phyloP scores from a whole-genome alignment of 305 asterid genomes.

The Solanum hybrid region DNA sequence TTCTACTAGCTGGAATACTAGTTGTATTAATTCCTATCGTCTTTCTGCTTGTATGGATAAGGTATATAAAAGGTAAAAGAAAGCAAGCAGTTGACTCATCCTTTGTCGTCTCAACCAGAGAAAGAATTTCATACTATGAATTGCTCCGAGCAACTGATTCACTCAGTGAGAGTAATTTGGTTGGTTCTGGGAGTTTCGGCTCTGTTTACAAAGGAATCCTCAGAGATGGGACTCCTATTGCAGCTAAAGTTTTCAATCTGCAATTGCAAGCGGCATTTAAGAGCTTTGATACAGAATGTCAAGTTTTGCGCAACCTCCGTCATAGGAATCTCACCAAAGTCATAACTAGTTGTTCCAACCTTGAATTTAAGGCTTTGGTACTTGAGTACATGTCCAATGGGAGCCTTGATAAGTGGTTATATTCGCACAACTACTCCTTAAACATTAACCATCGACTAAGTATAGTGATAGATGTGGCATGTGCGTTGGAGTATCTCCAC shows the following conservation, averaged over 20 bases:
- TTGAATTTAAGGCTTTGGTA: conserved; percentile 5
- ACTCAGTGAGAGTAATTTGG: not conserved
- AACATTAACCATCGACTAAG: not conserved
- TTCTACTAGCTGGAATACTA: not conserved
- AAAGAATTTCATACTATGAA: not conserved
- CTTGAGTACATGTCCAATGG: conserved; percentile 4
- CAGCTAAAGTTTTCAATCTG: not conserved
- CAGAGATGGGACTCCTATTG: not conserved
- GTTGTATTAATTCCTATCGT: not conserved
- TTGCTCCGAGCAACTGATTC: not conserved
- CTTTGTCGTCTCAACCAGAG: not conserved
- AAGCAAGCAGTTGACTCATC: not conserved
- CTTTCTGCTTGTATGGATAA: not conserved
- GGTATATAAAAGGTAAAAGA: not conserved
- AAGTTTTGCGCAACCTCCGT: not conserved
- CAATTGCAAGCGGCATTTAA: not conserved
- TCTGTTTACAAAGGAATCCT: not conserved
- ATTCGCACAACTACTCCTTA: not conserved
- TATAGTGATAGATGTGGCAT: conserved; percentile 5
- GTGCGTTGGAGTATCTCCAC: conserved; percentile 4
- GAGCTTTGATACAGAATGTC: conserved; percentile 7
- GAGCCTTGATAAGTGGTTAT: not conserved
- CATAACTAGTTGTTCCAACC: not conserved
- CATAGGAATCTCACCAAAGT: too few relatives aligned
- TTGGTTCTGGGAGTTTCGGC: not conserved